These are phyloP conservation scores for Chalciporus sphaerocephalus DNA, from an alignment of 768 basidiomycete species.

Conservation along the genomic window DNA sequence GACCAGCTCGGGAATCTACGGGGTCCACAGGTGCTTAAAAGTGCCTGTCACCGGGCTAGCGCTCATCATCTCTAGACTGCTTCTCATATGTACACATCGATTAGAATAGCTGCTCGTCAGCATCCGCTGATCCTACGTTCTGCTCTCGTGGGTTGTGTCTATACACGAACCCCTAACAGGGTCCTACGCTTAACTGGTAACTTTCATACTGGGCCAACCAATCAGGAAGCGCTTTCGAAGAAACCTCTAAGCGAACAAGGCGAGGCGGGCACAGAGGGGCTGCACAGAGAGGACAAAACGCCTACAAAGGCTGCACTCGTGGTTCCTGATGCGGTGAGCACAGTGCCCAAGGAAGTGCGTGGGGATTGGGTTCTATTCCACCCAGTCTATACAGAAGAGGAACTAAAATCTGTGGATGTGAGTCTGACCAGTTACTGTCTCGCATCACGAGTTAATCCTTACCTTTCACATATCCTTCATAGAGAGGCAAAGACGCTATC, in stretches of 20 bases:
- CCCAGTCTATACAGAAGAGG: conserved; percentile 79
- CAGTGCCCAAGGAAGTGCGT: conserved; percentile 50
- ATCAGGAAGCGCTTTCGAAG: conserved; percentile 22
- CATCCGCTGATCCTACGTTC: conserved; percentile 8
- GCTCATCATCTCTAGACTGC: not conserved
- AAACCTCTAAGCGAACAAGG: conserved; percentile 21
- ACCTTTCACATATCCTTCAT: conserved; percentile 57
- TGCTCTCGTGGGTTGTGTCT: conserved; percentile 7
- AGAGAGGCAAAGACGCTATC: conserved; percentile 56
- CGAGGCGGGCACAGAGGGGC: conserved; percentile 32
- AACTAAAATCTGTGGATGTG: conserved; percentile 71
- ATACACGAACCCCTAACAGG: conserved; percentile 3
- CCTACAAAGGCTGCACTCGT: conserved; percentile 12
- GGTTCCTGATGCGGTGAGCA: conserved; percentile 44
- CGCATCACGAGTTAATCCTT: conserved; percentile 2
- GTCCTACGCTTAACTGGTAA: conserved; percentile 2
- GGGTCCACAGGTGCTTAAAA: conserved; percentile 22
- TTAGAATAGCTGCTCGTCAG: conserved; percentile 9
- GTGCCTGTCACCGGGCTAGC: not conserved
- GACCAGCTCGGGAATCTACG: conserved; percentile 23
- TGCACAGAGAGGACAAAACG: conserved; percentile 31
- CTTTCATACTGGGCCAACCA: conserved; percentile 26
- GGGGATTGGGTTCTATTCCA: conserved; percentile 93
- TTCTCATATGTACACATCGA: conserved; percentile 16
- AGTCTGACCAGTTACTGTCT: not conserved